Percentiles rank a stretch among this genome's conserved stretches.
Conservation (phyloP, 805 yeast species). For the Saccharomycopsis fodiens region DNA sequence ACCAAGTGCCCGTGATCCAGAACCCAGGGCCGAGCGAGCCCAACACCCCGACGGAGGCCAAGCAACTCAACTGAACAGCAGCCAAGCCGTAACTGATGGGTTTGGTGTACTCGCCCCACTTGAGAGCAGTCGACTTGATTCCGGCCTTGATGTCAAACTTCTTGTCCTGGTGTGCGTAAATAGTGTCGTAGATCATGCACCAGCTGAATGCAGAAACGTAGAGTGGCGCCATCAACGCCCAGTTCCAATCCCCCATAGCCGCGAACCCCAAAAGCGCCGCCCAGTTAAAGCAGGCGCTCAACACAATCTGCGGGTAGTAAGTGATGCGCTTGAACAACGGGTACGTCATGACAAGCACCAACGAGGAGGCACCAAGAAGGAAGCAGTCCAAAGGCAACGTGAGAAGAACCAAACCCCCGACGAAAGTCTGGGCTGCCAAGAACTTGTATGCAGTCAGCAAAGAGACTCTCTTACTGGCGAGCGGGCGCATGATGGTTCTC, state of each 20-base stretch:
- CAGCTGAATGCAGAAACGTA: constrained; percentile 74
- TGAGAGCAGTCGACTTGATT: constrained; percentile 89
- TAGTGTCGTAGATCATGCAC: constrained; percentile 94
- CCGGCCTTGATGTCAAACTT: constrained; percentile 83
- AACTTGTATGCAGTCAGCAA: constrained; percentile 63
- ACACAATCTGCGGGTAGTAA: constrained; percentile 83
- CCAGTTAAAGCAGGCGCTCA: constrained; percentile 87
- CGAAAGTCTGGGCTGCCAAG: constrained; percentile 63
- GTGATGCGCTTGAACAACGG: constrained; percentile 94
- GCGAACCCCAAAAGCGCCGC: constrained; percentile 92
- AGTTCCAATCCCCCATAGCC: constrained; percentile 83
- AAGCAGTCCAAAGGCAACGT: constrained; percentile 78
- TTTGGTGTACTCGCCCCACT: constrained; percentile 82
- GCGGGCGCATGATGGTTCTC: constrained; percentile 86
- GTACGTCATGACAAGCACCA: constrained; percentile 75
- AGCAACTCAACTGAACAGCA: constrained; percentile 56
- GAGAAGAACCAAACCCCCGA: constrained; percentile 66
- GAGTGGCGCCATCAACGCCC: constrained; percentile 69
- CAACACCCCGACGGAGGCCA: constrained; percentile 60
- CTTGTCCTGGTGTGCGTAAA: constrained; percentile 97
- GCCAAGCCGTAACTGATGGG: constrained; percentile 58
- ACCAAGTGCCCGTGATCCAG: constrained; percentile 54
- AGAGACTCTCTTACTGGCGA: constrained; percentile 78
- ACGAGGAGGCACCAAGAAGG: constrained; percentile 70
- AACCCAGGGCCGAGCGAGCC: constrained; percentile 76